A percentile compares a stretch with the other conserved stretches of the same genome.
Evolutionary conservation across 441 rosid genomes (phyloP).

Genomic region (Euphorbia celastroides): DNA sequence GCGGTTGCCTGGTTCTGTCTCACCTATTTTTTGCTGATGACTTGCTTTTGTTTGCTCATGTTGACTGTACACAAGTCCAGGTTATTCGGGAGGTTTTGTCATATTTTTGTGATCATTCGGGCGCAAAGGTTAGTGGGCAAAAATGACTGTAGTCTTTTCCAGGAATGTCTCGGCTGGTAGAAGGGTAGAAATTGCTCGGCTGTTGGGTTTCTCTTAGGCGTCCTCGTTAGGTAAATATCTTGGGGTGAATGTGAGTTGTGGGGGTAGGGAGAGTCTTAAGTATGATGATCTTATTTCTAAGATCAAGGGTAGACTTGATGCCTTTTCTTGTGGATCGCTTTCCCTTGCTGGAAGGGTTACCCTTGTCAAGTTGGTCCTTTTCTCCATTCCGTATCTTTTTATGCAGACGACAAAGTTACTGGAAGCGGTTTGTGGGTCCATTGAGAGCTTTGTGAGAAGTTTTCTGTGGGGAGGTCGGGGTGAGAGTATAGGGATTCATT

Average conservation of each 20-base stretch:
- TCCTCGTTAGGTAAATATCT: neutral
- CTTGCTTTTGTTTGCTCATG: neutral
- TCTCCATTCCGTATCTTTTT: neutral
- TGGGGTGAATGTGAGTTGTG: too few relatives aligned
- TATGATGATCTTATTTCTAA: too few relatives aligned
- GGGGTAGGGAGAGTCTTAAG: too few relatives aligned
- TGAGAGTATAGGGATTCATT: too few relatives aligned
- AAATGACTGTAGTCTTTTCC: neutral
- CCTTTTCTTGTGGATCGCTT: neutral
- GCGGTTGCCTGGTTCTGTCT: neutral
- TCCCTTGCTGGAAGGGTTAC: neutral
- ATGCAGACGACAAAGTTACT: neutral
- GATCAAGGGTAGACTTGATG: neutral
- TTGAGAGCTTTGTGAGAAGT: neutral
- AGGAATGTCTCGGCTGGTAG: too few relatives aligned
- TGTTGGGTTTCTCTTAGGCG: neutral
- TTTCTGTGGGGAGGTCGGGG: too few relatives aligned
- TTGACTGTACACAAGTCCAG: too few relatives aligned
- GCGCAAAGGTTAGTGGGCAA: neutral
- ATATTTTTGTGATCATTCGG: neutral
- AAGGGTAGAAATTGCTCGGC: too few relatives aligned
- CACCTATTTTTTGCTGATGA: neutral
- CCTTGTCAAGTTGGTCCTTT: neutral
- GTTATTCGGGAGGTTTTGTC: neutral
- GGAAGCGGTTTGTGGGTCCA: too few relatives aligned